A percentile compares a stretch with the other conserved stretches of the same genome.
Conservation (phyloP, 345 rosid genomes). For the Citrus mangshanensis region DNA sequence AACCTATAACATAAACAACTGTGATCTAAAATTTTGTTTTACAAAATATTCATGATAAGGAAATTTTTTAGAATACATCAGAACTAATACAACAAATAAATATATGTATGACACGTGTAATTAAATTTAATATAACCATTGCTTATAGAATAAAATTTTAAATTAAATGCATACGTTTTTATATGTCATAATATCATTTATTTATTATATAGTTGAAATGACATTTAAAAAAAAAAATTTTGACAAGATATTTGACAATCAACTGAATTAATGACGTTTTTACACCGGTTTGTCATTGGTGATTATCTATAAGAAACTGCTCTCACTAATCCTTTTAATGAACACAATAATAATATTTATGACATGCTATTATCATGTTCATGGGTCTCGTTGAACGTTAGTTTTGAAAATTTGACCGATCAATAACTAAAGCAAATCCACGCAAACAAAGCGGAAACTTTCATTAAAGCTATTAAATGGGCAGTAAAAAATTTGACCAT, state of each 20-base stretch:
- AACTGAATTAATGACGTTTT: too few relatives aligned
- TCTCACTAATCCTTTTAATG: too few relatives aligned
- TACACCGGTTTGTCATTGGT: too few relatives aligned
- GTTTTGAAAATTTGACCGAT: not conserved
- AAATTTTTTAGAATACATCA: rapidly evolving
- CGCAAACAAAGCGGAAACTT: not conserved
- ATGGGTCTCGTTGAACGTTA: not conserved
- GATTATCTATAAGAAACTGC: too few relatives aligned
- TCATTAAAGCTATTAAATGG: not conserved
- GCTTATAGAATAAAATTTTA: rapidly evolving
- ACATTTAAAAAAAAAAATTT: too few relatives aligned
- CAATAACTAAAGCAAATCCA: not conserved
- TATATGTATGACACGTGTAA: rapidly evolving
- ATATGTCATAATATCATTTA: too few relatives aligned
- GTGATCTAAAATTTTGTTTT: too few relatives aligned
- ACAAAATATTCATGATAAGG: too few relatives aligned
- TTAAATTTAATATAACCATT: too few relatives aligned
- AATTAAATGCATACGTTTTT: rapidly evolving
- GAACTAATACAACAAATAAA: rapidly evolving
- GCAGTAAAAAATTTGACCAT: not conserved
- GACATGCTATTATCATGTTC: not conserved
- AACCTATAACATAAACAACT: too few relatives aligned
- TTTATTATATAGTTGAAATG: too few relatives aligned
- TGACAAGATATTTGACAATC: too few relatives aligned
- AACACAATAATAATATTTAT: not conserved